phyloP scores from a whole-genome alignment of 305 asterid genomes.

The Plantago coronopus region DNA sequence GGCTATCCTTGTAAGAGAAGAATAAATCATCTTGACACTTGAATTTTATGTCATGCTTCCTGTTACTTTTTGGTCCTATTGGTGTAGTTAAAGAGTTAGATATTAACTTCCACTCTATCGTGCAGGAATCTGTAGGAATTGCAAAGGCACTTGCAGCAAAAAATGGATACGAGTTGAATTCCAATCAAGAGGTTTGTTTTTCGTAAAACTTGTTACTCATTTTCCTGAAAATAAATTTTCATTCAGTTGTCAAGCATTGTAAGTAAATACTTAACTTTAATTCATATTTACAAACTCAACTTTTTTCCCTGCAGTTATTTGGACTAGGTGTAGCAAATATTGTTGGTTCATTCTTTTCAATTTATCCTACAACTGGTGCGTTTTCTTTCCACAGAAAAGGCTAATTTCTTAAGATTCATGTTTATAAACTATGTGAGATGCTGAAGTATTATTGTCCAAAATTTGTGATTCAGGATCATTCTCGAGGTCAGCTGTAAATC shows the following conservation, averaged over 20 bases:
- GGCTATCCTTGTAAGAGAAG: conserved; percentile 80
- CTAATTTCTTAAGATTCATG: conserved; percentile 21
- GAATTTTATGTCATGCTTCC: conserved; percentile 15
- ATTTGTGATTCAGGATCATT: conserved; percentile 67
- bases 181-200: conserved; percentile 87
- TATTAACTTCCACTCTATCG: conserved; percentile 19
- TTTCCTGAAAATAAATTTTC: conserved; percentile 14
- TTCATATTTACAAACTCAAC: conserved; percentile 14
- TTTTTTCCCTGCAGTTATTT: conserved; percentile 64
- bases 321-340: conserved; percentile 99
- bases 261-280: background rate
- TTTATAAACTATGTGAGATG: conserved; percentile 16
- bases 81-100: conserved; percentile 5
- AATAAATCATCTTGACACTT: conserved; percentile 17
- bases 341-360: conserved; percentile 86
- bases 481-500: conserved; percentile 98
- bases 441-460: conserved; percentile 25
- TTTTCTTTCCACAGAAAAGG: conserved; percentile 27
- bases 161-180: conserved; percentile 94
- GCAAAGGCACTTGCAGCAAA: conserved; percentile 99
- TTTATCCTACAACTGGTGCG: conserved; percentile 94
- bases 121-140: conserved; percentile 95
- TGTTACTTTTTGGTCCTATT: conserved; percentile 15
- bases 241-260: conserved; percentile 12
- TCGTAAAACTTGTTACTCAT: conserved; percentile 20